A percentile compares a stretch with the other conserved stretches of the same genome.
Conservation (phyloP, 2,329 filamentous ascomycete species). For the Kalmusia sp. region DNA sequence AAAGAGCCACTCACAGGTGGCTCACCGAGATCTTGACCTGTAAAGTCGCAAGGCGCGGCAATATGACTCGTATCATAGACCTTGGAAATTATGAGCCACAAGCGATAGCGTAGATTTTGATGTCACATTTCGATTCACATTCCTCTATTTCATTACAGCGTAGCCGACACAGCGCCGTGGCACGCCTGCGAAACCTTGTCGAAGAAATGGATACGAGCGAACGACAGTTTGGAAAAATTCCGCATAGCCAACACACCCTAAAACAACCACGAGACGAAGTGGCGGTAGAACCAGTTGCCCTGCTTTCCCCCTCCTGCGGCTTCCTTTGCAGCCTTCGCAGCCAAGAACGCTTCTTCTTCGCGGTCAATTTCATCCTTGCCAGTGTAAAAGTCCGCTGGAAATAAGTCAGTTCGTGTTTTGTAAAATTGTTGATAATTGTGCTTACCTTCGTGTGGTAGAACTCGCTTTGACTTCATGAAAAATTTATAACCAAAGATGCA, state of each 20-base stretch:
- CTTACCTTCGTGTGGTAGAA: constrained; percentile 45
- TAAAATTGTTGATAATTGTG: constrained; percentile 37
- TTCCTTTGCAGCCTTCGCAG: constrained; percentile 55
- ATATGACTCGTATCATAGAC: too few species aligned
- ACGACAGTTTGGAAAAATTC: background rate
- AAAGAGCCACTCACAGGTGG: background rate
- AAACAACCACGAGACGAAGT: constrained; percentile 68
- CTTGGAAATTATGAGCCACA: too few species aligned
- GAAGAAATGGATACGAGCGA: background rate
- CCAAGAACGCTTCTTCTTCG: constrained; percentile 74
- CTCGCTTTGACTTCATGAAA: constrained; percentile 34
- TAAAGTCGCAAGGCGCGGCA: too few species aligned
- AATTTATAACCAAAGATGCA: constrained; percentile 67
- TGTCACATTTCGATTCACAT: background rate
- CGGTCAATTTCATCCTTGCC: constrained; percentile 77
- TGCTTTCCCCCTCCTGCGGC: constrained; percentile 35
- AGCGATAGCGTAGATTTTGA: background rate
- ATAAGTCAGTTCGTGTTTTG: constrained; percentile 55
- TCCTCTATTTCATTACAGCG: too few species aligned
- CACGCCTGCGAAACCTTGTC: background rate
- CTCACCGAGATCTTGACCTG: too few species aligned
- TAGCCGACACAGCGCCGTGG: too few species aligned
- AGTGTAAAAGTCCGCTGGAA: constrained; percentile 68
- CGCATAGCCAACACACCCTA: constrained; percentile 42
- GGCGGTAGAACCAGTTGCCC: constrained; percentile 63